Base-by-base conservation (phyloP, 2,329 filamentous ascomycete genomes). In the Metarhizium album region DNA sequence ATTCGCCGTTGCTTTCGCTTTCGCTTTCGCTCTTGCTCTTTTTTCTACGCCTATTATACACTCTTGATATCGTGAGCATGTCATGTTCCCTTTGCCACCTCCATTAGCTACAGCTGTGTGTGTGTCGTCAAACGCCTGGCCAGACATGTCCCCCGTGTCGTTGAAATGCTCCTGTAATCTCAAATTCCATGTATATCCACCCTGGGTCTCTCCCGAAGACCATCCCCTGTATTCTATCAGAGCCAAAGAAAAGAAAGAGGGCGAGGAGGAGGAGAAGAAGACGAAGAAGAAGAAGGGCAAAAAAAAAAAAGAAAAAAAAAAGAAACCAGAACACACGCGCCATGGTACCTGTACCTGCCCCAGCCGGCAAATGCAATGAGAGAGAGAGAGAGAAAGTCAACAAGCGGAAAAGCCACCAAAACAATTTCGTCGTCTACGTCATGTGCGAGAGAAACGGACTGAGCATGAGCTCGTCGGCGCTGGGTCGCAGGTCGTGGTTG, bases 401-500 rank as follows among this genome's bases (percentile, higher is more conserved):
- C 31, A 22, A 46, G 22, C 14, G 47, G 20, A 3, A 50, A 42
- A 3, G n/a, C 27, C 20, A n/a, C 14, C 11, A 29, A 2, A 3
- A 3, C 2, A n/a, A n/a, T n/a, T n/a, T 14, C 23, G n/a, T 38
- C 33, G 5, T 54, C 55, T 57, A 67, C 2, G 80, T 81, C 64
- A 85, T 85, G 53, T 86, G 83, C 52, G 82, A 80, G 65, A 94
- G 73, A 71, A 97, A 97, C 35, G 83, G 79, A 69, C 86, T 90
- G 51, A 84, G 77, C 68, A 95, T 81, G 59, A 98, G 71, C 62
- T 97, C 90, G 62, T 96, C 90, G 13, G 93, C 93, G 60, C 83
- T 94, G 3, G 93, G 93, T 58, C 93, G 78, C 72, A 87, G 84
- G 67, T 94, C 89, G 69, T 95, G 88, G 62, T 98, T 90, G 62